phyloP scores from a whole-genome alignment of 768 basidiomycete species.

The Coprinopsis cinerea region DNA sequence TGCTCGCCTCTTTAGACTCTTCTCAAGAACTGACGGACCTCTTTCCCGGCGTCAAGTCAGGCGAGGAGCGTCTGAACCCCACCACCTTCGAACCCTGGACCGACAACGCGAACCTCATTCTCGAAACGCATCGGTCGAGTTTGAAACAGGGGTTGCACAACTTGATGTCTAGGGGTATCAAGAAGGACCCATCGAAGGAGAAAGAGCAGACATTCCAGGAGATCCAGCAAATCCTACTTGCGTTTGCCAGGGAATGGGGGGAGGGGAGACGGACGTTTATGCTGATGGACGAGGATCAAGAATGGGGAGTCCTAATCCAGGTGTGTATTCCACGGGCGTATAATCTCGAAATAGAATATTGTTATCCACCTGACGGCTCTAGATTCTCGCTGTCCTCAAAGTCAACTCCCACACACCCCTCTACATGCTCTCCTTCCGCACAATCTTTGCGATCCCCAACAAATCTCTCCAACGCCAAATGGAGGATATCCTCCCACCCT shows the following conservation, averaged over 20 bases:
- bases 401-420: slow-evolving; percentile 20
- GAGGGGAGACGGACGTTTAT: slow-evolving; percentile 15
- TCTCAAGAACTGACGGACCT: slow-evolving; percentile 20
- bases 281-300: slow-evolving; percentile 15
- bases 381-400: slow-evolving; percentile 22
- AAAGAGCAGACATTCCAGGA: slow-evolving; percentile 26
- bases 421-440: slow-evolving; percentile 22
- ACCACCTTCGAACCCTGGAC: slow-evolving; percentile 14
- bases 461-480: slow-evolving; percentile 14
- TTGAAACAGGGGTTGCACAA: slow-evolving; percentile 15
- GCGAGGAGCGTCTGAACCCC: slow-evolving; percentile 2
- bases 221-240: slow-evolving; percentile 21
- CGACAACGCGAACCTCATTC: slow-evolving; percentile 11
- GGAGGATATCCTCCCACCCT: slow-evolving; percentile 9
- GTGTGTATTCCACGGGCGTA: slow-evolving; percentile 11
- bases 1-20: slow-evolving; percentile 19
- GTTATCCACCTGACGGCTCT: background rate
- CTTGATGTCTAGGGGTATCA: slow-evolving; percentile 9
- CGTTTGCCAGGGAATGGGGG: slow-evolving; percentile 16
- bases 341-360: background rate
- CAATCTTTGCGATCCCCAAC: slow-evolving; percentile 15
- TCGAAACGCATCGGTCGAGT: slow-evolving; percentile 14
- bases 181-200: slow-evolving; percentile 11
- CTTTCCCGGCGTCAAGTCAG: slow-evolving; percentile 15
- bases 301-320: slow-evolving; percentile 20